Percentiles rank a stretch among this genome's conserved stretches.
phyloP scores from a whole-genome alignment of 768 basidiomycete genomes.

The Hortiboletus campestris region DNA sequence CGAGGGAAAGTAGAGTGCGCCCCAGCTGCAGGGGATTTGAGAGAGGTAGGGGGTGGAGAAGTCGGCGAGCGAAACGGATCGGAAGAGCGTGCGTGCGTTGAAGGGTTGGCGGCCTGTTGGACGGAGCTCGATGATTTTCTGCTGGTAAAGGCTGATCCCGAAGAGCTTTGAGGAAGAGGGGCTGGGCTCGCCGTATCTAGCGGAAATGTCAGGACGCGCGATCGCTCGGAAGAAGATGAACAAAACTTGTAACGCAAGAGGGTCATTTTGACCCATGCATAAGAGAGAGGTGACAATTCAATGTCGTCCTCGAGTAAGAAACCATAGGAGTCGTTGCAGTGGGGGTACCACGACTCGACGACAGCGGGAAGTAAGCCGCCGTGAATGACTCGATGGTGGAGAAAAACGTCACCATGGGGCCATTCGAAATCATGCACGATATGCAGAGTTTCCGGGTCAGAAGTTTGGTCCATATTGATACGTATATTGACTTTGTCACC shows the following conservation, averaged over 20 bases:
- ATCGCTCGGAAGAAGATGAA: neutral
- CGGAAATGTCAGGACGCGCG: neutral
- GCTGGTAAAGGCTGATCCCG: constrained; percentile 85
- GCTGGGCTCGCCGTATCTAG: constrained; percentile 52
- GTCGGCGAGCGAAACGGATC: constrained; percentile 35
- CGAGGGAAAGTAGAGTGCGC: constrained; percentile 86
- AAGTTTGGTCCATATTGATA: constrained; percentile 74
- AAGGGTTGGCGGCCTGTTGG: constrained; percentile 66
- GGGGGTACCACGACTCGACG: constrained; percentile 88
- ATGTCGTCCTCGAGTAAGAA: constrained; percentile 84
- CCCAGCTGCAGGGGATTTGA: constrained; percentile 89
- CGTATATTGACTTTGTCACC: constrained; percentile 65
- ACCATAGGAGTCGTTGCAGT: constrained; percentile 69
- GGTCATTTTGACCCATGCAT: constrained; percentile 83
- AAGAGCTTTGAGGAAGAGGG: constrained; percentile 53
- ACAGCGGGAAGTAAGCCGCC: constrained; percentile 81
- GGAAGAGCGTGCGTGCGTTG: constrained; percentile 61
- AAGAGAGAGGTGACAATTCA: constrained; percentile 81
- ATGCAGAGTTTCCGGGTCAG: constrained; percentile 58
- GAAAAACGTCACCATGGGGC: constrained; percentile 54
- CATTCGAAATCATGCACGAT: constrained; percentile 54
- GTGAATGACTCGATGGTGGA: constrained; percentile 74
- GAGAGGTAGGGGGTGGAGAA: constrained; percentile 74
- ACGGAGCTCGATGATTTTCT: constrained; percentile 74
- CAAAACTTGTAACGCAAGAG: constrained; percentile 73